Conservation (phyloP, 768 basidiomycete genomes). For the Mycena indigotica region DNA sequence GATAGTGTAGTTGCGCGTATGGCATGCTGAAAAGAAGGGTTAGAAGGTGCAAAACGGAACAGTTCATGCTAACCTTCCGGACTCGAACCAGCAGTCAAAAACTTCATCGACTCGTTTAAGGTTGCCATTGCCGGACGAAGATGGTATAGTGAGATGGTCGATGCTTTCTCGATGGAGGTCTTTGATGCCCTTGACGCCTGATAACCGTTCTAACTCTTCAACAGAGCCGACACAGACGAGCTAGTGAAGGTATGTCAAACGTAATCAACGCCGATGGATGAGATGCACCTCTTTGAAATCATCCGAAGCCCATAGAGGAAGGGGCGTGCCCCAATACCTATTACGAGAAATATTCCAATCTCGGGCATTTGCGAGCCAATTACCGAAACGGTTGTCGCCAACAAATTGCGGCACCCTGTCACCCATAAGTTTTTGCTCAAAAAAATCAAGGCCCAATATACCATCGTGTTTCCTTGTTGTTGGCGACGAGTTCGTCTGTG, state of each 20-base stretch:
- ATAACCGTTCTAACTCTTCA: conserved; percentile 81
- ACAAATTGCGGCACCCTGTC: conserved; percentile 87
- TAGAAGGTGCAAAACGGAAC: background rate
- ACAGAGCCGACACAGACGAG: conserved; percentile 87
- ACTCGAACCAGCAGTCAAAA: conserved; percentile 99
- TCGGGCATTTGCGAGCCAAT: conserved; percentile 97
- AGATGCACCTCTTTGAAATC: conserved; percentile 82
- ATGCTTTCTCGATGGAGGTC: conserved; percentile 95
- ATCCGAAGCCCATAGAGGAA: conserved; percentile 94
- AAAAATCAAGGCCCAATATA: conserved; percentile 30
- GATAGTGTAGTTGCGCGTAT: conserved; percentile 95
- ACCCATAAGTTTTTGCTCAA: conserved; percentile 6
- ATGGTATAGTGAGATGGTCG: conserved; percentile 96
- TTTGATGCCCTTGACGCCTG: conserved; percentile 79
- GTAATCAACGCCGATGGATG: background rate
- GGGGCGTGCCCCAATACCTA: conserved; percentile 98
- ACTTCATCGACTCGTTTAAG: conserved; percentile 95
- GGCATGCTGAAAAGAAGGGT: conserved; percentile 81
- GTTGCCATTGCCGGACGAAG: conserved; percentile 80
- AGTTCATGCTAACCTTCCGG: conserved; percentile 81
- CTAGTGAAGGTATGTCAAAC: conserved; percentile 41
- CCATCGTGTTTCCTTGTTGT: conserved; percentile 93
- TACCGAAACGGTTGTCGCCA: conserved; percentile 91
- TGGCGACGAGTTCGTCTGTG: conserved; percentile 82
- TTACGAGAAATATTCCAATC: conserved; percentile 99